phyloP scores from a whole-genome alignment of 163 green algal species.

The Chlorella variabilis region DNA sequence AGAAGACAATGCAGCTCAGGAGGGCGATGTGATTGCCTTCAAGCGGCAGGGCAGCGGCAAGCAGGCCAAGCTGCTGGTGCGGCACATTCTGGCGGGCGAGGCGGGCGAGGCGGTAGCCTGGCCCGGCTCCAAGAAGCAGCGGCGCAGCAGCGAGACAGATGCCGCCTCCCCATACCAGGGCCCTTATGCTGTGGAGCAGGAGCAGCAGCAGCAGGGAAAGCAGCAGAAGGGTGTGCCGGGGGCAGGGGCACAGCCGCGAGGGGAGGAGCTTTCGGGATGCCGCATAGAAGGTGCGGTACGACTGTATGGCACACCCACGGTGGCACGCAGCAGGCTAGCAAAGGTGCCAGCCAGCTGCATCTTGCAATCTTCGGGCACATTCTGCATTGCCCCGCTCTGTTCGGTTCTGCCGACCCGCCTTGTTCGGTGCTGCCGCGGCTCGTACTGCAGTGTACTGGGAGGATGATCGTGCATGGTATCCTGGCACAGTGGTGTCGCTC shows the following conservation, averaged over 20 bases:
- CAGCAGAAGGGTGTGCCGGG: neutral
- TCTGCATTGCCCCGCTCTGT: no score
- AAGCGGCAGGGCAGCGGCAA: neutral
- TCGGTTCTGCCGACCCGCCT: no score
- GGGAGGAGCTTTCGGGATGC: neutral
- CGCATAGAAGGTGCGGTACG: conserved; percentile 3
- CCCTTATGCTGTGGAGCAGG: neutral
- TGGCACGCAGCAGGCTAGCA: no score
- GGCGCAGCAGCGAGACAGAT: no score
- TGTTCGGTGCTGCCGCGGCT: no score
- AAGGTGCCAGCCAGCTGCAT: no score
- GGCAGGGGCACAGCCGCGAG: neutral
- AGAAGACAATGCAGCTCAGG: neutral
- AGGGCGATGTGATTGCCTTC: neutral
- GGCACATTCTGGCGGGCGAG: neutral
- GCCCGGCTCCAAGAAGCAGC: neutral
- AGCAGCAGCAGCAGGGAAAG: neutral
- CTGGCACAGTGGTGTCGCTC: no score
- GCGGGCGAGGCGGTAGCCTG: neutral
- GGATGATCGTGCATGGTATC: no score
- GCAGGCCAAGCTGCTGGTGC: neutral
- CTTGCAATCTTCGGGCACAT: no score
- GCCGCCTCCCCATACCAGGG: neutral
- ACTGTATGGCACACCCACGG: no score
- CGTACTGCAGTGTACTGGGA: no score